Evolutionary conservation across 495 filamentous ascomycete genomes (phyloP), one percentile per base, ranked within the genome.

Genomic region (Hamigera avellanea): DNA sequence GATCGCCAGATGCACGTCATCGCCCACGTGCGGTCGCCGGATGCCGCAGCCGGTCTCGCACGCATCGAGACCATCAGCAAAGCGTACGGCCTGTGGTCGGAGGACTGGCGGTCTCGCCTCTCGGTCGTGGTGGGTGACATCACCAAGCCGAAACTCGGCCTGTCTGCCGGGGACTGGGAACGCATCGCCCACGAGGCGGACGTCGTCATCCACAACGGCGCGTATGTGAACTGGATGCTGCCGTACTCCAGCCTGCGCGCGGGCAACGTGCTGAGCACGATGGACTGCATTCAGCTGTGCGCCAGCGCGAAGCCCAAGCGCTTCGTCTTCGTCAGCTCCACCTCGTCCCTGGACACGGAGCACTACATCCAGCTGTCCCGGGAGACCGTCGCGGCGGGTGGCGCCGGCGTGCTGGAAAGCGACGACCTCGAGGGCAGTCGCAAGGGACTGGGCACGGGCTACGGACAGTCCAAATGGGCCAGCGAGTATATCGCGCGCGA

Each of bases 381-480:
- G 23, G 59, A 70, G 26, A 73, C 70, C 37, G 41, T 65, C 17
- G 57, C 61, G 0, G 52, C 58, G 19, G 73, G 74, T 23, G 72
- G 72, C 6, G 50, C 49, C 12, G 68, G 67, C 33, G 59, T 86
- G 19, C 59, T 63, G 17, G 81, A 86, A 51, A 57, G 62, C 0
- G 81, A 86, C 43, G 72, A 81, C 37, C 57, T 86, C 4, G 65
- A 73, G 39, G 79, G 83, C 10, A 78, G 73, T 41, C 56, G 70
- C 8, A 70, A 63, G 15, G 78, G 78, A 18, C 70, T 88, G 0
- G 66, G 77, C 49, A 93, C 83, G 0, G 91, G 89, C 6, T 98
- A 98, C 49, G 91, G 87, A 6, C 88, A 95, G 59, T 76, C 70
- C 33, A 98, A 98, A 64, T 86, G 82, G 81, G 78, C 76, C 15